These are phyloP conservation scores for Echria macrotheca DNA, from an alignment of 495 filamentous ascomycete genomes.

Conservation along the genomic window DNA sequence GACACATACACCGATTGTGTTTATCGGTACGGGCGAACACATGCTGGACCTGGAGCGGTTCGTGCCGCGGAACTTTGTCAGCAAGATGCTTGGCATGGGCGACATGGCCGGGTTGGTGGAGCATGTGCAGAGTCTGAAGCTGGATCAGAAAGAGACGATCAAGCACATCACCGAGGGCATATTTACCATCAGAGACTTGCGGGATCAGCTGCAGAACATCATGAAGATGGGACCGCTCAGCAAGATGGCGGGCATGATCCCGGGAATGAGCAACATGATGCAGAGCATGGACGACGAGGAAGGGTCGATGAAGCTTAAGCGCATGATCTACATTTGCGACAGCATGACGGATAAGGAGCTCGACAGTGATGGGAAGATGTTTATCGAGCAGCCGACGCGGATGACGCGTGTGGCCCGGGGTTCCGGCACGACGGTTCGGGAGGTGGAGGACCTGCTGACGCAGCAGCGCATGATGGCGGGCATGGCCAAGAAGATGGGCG, in stretches of 20 bases:
- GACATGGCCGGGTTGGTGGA: constrained; percentile 94
- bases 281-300: constrained; percentile 95
- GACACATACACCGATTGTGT: constrained; percentile 94
- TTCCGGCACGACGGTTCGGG: constrained; percentile 83
- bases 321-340: constrained; percentile 99
- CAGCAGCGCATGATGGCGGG: constrained; percentile 98
- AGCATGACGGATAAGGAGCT: constrained; percentile 94
- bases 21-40: constrained; percentile 95
- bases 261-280: constrained; percentile 87
- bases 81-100: constrained; percentile 92
- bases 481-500: constrained; percentile 98
- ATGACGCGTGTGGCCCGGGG: constrained; percentile 91
- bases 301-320: constrained; percentile 82
- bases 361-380: constrained; percentile 89
- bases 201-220: constrained; percentile 93
- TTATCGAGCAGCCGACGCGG: constrained; percentile 84
- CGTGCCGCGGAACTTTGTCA: constrained; percentile 82
- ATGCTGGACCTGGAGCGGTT: constrained; percentile 93
- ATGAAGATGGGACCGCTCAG: constrained; percentile 99
- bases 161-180: constrained; percentile 96
- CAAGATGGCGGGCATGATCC: constrained; percentile 99
- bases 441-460: constrained; percentile 95
- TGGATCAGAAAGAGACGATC: constrained; percentile 97
- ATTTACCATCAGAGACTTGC: constrained; percentile 90
- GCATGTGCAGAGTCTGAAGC: constrained; percentile 93